Evolutionary conservation across 2,329 filamentous ascomycete genomes (phyloP).

Genomic region (Didymella pinodella): DNA sequence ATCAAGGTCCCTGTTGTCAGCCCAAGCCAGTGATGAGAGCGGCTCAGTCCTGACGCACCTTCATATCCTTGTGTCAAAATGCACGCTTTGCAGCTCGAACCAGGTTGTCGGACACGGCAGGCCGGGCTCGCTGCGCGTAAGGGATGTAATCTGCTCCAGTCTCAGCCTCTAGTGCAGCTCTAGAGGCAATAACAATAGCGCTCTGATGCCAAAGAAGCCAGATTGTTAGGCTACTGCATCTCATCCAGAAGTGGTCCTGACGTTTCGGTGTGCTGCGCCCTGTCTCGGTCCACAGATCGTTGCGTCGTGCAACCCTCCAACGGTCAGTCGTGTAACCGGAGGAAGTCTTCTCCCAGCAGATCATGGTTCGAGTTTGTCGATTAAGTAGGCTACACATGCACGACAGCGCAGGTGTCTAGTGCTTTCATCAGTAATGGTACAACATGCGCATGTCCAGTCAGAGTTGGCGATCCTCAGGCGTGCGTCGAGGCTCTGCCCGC

Average conservation of each 20-base stretch:
- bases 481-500: conserved; percentile 8
- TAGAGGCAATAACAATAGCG: conserved; percentile 14
- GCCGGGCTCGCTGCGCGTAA: conserved; percentile 31
- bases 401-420: conserved; percentile 18
- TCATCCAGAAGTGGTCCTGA: conserved; percentile 26
- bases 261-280: conserved; percentile 26
- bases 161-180: conserved; percentile 17
- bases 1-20: conserved; percentile 8
- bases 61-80: conserved; percentile 25
- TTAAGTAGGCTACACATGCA: conserved; percentile 18
- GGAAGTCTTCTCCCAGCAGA: conserved; percentile 13
- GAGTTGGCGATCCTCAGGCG: conserved; percentile 2
- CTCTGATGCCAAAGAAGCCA: conserved; percentile 19
- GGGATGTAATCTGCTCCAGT: conserved; percentile 19
- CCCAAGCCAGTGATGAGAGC: conserved; percentile 13
- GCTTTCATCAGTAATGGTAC: conserved; percentile 16
- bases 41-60: conserved; percentile 24
- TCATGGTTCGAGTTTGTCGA: conserved; percentile 7
- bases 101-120: conserved; percentile 31
- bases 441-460: conserved; percentile 14
- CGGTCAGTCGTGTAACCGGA: conserved; percentile 23
- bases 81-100: conserved; percentile 31
- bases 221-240: conserved; percentile 26
- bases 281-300: conserved; percentile 18
- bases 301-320: conserved; percentile 26